A percentile compares a stretch with the other conserved stretches of the same genome.
phyloP scores from a whole-genome alignment of 345 rosid species.

The Excoecaria agallocha region DNA sequence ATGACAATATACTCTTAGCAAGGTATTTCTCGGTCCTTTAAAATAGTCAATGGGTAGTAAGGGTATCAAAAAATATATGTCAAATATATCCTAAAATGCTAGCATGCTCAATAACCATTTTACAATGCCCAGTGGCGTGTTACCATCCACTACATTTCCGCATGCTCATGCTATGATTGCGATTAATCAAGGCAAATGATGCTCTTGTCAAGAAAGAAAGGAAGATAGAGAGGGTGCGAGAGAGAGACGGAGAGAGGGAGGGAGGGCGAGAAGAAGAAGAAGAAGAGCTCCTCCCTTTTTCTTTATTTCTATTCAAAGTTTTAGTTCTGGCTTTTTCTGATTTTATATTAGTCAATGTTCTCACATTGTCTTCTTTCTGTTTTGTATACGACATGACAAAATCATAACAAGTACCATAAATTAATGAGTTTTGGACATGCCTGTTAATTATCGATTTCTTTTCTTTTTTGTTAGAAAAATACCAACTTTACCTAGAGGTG shows the following conservation, averaged over 20 bases:
- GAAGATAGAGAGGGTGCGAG: background rate
- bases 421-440: no score
- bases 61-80: background rate
- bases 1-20: no score
- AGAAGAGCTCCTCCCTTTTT: background rate
- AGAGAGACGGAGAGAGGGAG: background rate
- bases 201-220: background rate
- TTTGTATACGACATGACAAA: no score
- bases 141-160: conserved; percentile 17
- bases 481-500: background rate
- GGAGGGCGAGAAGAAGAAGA: background rate
- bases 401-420: no score
- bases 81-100: no score
- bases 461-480: background rate
- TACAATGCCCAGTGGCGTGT: conserved; percentile 9
- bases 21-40: no score
- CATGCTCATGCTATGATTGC: background rate
- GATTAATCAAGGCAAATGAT: background rate
- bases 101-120: background rate
- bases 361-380: background rate
- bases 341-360: background rate
- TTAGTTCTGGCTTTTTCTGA: background rate
- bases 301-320: background rate
- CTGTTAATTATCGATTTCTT: no score
- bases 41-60: no score